Conservation (phyloP, 2,329 filamentous ascomycete species). For the Raffaelea deltoideospora region DNA sequence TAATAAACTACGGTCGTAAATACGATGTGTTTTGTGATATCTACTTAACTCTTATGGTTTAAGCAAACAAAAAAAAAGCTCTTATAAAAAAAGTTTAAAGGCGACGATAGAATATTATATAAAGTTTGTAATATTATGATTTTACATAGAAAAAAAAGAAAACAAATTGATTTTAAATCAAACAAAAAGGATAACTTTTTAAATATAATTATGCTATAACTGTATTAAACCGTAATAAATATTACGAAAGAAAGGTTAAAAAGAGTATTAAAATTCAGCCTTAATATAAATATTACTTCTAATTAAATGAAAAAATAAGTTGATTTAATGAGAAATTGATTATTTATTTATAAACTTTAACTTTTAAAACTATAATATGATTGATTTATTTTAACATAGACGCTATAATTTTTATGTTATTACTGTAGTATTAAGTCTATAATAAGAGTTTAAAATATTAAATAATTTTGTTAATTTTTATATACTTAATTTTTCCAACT, state of each 20-base stretch:
- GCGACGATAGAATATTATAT: too few relatives aligned
- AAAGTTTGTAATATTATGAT: too few relatives aligned
- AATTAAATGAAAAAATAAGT: background rate
- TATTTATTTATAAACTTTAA: background rate
- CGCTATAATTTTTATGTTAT: slow-evolving; percentile 8
- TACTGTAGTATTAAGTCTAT: slow-evolving; percentile 5
- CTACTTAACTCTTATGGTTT: too few relatives aligned
- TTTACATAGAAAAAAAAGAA: too few relatives aligned
- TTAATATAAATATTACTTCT: background rate
- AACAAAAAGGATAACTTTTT: background rate
- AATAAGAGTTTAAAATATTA: slow-evolving; percentile 1
- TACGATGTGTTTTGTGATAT: too few relatives aligned
- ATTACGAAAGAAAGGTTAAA: too few relatives aligned
- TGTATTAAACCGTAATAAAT: too few relatives aligned
- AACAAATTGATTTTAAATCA: background rate
- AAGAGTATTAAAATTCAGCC: too few relatives aligned
- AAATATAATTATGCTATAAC: too few relatives aligned
- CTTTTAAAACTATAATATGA: slow-evolving; percentile 1
- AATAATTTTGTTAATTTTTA: slow-evolving; percentile 1
- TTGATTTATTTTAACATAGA: slow-evolving; percentile 8
- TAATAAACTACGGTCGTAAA: too few relatives aligned
- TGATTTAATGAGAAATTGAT: background rate
- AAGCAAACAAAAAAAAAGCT: too few relatives aligned
- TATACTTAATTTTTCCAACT: slow-evolving; percentile 15
- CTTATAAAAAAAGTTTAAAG: too few relatives aligned